A percentile compares a stretch with the other conserved stretches of the same genome.
These are phyloP conservation scores for Neurospora sp. DNA, from an alignment of 2,329 filamentous ascomycete species.

Conservation along the genomic window DNA sequence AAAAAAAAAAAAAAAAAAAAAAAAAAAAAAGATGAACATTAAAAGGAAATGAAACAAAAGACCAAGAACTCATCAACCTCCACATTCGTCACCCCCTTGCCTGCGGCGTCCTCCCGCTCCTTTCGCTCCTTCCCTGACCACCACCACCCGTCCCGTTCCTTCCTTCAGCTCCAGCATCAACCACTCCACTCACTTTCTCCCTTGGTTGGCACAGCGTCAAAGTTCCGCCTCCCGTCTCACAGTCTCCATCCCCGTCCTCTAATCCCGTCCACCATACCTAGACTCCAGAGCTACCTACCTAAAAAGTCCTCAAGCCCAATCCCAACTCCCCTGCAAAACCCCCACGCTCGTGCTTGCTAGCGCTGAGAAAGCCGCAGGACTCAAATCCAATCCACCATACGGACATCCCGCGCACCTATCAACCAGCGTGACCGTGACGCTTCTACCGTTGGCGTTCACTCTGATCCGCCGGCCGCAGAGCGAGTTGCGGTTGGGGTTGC, in stretches of 20 bases:
- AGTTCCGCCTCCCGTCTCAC: too few species aligned
- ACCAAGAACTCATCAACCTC: neutral
- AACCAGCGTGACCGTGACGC: constrained; percentile 49
- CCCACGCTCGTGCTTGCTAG: constrained; percentile 29
- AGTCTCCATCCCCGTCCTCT: too few species aligned
- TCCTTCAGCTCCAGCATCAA: neutral
- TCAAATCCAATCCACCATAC: constrained; percentile 27
- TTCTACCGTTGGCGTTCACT: constrained; percentile 26
- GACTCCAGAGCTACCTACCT: too few species aligned
- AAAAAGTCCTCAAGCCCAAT: constrained; percentile 8
- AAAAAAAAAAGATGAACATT: neutral
- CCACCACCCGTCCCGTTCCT: neutral
- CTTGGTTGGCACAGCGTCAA: too few species aligned
- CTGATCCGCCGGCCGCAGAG: constrained; percentile 52
- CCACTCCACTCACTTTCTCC: too few species aligned
- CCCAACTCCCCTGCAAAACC: constrained; percentile 22
- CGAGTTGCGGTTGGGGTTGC: constrained; percentile 52
- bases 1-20: neutral
- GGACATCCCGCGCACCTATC: constrained; percentile 39
- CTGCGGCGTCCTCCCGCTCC: neutral
- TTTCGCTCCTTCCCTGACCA: neutral
- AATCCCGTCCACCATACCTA: neutral
- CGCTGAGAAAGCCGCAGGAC: constrained; percentile 25
- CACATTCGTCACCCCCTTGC: neutral
- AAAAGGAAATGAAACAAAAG: neutral